Percentiles rank a stretch among this genome's conserved stretches.
Conservation (phyloP, 2,329 filamentous ascomycete genomes). For the Teratosphaeria pseudoeucalypti region DNA sequence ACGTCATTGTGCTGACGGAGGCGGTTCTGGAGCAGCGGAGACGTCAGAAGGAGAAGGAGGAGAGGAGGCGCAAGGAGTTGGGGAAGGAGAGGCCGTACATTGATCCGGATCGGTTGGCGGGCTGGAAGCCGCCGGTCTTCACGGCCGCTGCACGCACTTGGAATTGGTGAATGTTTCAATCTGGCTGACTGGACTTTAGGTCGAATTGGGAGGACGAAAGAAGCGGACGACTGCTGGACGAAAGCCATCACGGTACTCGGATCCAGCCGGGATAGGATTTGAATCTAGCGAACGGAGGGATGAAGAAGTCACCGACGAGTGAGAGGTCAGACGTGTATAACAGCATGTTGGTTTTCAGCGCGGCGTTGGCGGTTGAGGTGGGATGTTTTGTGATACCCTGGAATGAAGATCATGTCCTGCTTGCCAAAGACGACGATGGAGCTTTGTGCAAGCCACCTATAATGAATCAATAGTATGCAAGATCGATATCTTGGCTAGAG, state of each 20-base stretch:
- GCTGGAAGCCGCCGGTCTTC: constrained; percentile 92
- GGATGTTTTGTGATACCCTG: not conserved
- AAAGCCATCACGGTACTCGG: not conserved
- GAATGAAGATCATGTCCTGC: not conserved
- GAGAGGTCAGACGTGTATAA: not conserved
- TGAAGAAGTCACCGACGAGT: not conserved
- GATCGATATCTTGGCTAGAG: too few species aligned
- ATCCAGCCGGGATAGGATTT: not conserved
- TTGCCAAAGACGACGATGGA: not conserved
- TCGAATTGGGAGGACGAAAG: not conserved
- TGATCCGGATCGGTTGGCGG: constrained; percentile 62
- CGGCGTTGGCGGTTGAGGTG: not conserved
- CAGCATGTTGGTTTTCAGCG: not conserved
- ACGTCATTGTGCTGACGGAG: constrained; percentile 88
- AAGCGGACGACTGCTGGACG: not conserved
- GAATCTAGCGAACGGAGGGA: not conserved
- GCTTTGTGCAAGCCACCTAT: not conserved
- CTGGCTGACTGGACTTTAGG: not conserved
- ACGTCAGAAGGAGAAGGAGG: constrained; percentile 56
- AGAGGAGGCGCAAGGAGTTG: constrained; percentile 63
- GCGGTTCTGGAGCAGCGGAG: constrained; percentile 60
- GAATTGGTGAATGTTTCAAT: constrained; percentile 60
- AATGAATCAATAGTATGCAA: not conserved
- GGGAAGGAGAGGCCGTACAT: constrained; percentile 67
- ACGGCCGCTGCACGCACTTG: constrained; percentile 82